These are phyloP conservation scores for Mycothermus thermophilus DNA, from an alignment of 495 filamentous ascomycete genomes.

Conservation along the genomic window DNA sequence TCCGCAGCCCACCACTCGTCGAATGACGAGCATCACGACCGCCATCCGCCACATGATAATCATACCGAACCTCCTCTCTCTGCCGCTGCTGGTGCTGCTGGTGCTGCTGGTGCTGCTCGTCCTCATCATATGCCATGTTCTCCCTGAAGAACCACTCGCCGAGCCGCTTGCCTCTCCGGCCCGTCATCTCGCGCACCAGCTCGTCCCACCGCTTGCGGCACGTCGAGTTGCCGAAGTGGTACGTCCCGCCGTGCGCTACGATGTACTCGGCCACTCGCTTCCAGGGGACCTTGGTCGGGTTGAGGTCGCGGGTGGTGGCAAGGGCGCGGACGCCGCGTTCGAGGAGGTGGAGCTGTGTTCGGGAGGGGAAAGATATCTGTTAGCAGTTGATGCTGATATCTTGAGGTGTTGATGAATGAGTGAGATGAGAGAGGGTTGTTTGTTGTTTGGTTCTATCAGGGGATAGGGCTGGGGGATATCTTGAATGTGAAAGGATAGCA, in stretches of 20 bases:
- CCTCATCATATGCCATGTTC: too few species aligned
- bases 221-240: conserved; percentile 74
- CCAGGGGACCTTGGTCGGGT: conserved; percentile 54
- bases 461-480: not conserved
- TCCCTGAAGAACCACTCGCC: conserved; percentile 8
- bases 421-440: not conserved
- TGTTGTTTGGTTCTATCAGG: not conserved
- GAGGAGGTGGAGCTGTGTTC: conserved; percentile 32
- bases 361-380: not conserved
- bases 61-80: too few species aligned
- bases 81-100: too few species aligned
- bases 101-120: too few species aligned
- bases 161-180: conserved; percentile 5
- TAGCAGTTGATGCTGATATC: not conserved
- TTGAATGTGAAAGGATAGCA: conserved; percentile 7
- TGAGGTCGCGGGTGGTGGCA: conserved; percentile 5
- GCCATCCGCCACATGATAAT: too few species aligned
- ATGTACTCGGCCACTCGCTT: conserved; percentile 70
- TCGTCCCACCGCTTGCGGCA: conserved; percentile 75
- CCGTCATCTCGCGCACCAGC: conserved; percentile 17
- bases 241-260: conserved; percentile 53
- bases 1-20: not conserved
- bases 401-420: not conserved
- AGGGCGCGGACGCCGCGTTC: conserved; percentile 34
- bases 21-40: too few species aligned